Percentiles rank a stretch among this genome's conserved stretches.
These are phyloP conservation scores for Amoeboaphelidium protococcarum DNA, from an alignment of 371 early-diverging fungal species.

Conservation along the genomic window DNA sequence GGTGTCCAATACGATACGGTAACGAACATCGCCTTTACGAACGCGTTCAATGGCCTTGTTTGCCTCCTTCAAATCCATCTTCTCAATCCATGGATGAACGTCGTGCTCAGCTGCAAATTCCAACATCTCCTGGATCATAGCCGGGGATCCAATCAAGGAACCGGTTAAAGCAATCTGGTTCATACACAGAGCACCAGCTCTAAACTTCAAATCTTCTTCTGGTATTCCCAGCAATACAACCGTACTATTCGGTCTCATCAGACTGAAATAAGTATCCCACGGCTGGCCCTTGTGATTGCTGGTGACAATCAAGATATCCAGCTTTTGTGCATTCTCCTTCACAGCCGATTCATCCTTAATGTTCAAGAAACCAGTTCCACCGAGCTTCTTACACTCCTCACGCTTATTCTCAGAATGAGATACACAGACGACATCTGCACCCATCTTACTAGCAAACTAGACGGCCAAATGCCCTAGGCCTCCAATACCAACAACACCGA, in stretches of 20 bases:
- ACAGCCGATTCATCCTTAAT: conserved; percentile 15
- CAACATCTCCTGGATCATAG: conserved; percentile 29
- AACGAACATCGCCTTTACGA: conserved; percentile 31
- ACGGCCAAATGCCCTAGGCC: conserved; percentile 40
- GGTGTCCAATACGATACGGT: conserved; percentile 26
- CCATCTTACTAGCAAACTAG: conserved; percentile 33
- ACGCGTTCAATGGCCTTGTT: conserved; percentile 29
- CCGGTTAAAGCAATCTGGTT: conserved; percentile 27
- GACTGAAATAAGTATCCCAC: conserved; percentile 2
- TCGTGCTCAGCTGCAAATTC: conserved; percentile 33
- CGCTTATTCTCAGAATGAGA: conserved; percentile 35
- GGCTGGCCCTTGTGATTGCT: conserved; percentile 1
- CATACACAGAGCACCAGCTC: conserved; percentile 16
- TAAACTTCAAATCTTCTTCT: conserved; percentile 5
- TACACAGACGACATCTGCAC: conserved; percentile 38
- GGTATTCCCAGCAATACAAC: conserved; percentile 8
- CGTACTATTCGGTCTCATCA: conserved; percentile 3
- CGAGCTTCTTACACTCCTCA: conserved; percentile 33
- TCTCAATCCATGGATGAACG: conserved; percentile 35
- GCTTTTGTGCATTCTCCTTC: conserved; percentile 6
- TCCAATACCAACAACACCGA: conserved; percentile 40
- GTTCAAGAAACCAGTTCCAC: conserved; percentile 25
- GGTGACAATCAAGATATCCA: neutral
- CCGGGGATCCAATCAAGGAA: conserved; percentile 33
- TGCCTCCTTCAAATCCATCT: conserved; percentile 25